Percentiles rank a stretch among this genome's conserved stretches.
Evolutionary conservation across 768 basidiomycete species (phyloP).

Genomic region (Leccinum subgranulosum): DNA sequence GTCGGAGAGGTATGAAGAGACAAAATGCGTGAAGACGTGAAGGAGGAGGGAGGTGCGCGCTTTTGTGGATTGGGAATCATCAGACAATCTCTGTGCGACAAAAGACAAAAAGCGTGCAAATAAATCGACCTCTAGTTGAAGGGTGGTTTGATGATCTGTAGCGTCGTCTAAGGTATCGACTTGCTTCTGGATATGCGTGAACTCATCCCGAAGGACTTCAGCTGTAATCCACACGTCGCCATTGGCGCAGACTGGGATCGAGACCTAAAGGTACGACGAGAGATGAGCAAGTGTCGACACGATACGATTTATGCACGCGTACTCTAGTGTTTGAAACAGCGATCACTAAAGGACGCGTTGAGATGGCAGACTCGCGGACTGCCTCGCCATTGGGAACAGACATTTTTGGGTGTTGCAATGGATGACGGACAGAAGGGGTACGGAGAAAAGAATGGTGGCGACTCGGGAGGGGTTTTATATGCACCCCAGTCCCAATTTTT

Average conservation of each 20-base stretch:
- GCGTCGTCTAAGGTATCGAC: conserved; percentile 55
- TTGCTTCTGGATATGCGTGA: conserved; percentile 61
- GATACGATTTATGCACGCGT: conserved; percentile 17
- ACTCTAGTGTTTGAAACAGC: conserved; percentile 34
- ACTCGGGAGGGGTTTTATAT: conserved; percentile 17
- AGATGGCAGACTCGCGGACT: conserved; percentile 27
- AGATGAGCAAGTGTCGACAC: conserved; percentile 3
- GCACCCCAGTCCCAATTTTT: conserved; percentile 32
- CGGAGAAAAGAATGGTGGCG: conserved; percentile 3
- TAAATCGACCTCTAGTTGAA: conserved; percentile 73
- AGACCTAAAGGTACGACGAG: conserved; percentile 47
- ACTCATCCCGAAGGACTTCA: conserved; percentile 89
- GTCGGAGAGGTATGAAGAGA: conserved; percentile 62
- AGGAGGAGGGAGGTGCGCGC: conserved; percentile 67
- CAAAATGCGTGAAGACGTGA: conserved; percentile 76
- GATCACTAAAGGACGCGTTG: conserved; percentile 36
- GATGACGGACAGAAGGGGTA: conserved; percentile 6
- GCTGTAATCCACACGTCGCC: conserved; percentile 88
- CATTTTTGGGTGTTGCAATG: conserved; percentile 26
- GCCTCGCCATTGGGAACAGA: conserved; percentile 31
- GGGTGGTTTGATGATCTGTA: conserved; percentile 48
- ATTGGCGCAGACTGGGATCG: conserved; percentile 82
- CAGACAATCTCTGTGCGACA: conserved; percentile 59
- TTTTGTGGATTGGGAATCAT: conserved; percentile 47
- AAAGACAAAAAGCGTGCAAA: conserved; percentile 81